Evolutionary conservation across 1,284 basidiomycete genomes (phyloP), one percentile per base, ranked within the genome.

Genomic region (Malassezia equina): DNA sequence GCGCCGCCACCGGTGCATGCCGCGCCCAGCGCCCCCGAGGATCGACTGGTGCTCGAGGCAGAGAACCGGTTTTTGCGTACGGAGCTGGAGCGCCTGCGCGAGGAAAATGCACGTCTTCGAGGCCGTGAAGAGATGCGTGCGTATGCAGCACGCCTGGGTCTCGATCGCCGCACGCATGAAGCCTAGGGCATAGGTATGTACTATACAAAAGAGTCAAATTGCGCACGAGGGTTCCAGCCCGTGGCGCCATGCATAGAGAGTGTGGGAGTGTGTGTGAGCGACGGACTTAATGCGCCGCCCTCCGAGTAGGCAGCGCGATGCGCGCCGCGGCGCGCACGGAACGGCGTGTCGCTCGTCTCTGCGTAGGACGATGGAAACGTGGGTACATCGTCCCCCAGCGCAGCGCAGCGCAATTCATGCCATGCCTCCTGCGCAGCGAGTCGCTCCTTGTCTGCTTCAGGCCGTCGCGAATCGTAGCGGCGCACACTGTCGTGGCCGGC

Each of bases 101-200:
- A 64, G 33, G 66, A 68, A 15, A 68, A 68, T 29, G 66, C 66
- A 19, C 61, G 47, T 52, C 60, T 68, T 7, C 59, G 66, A 11
- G 64, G 62, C 5, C 61, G 64, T 19, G 59, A 62, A 7, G 62
- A 67, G 46, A 55, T 66, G 49, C 44, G 48, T 2, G 43, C 40
- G 31, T 57, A 57, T 23, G 55, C 47, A 4, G 55, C 55, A 9
- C 49, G 34, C n/a, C 39, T 51, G 21, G 44, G 54, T 29, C 45
- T 55, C 8, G 19, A 44, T 19, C 44, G 15, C 8, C 19, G 12
- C n/a, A n/a, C 24, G 15, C 39, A 41, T n/a, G 15, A 25, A 23
- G 39, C 32, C 32, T n/a, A 33, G 13, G 32, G 7, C 23, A 28
- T 23, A 41, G n/a, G 2, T 39, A 13, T 41, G 25, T 25, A 17